Evolutionary conservation across 129 eudicot species (phyloP).

Genomic region (Helichrysum umbraculigerum): DNA sequence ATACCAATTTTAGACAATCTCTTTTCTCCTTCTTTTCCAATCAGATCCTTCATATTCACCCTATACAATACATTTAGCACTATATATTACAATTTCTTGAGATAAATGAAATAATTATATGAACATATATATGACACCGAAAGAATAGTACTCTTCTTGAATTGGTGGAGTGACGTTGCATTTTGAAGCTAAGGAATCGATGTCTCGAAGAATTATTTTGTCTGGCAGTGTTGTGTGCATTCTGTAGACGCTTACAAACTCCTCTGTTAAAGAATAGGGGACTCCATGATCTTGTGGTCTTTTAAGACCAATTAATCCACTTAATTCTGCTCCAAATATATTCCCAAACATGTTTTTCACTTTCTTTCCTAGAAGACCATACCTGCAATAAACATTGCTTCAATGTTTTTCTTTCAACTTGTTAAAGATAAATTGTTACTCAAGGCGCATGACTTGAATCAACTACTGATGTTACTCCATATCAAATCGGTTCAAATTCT

Average conservation of each 20-base stretch:
- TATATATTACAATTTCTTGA: neutral
- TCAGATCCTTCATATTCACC: constrained; percentile 51
- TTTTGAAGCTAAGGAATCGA: constrained; percentile 27
- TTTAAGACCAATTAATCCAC: constrained; percentile 57
- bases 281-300: constrained; percentile 58
- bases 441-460: neutral
- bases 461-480: neutral
- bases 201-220: constrained; percentile 39
- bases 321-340: constrained; percentile 42
- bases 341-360: constrained; percentile 47
- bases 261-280: constrained; percentile 62
- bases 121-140: neutral
- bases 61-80: constrained; percentile 19
- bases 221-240: constrained; percentile 57
- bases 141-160: constrained; percentile 42
- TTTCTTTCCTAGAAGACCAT: constrained; percentile 53
- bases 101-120: neutral
- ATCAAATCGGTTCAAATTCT: no score
- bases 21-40: constrained; percentile 58
- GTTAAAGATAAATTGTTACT: neutral
- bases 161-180: constrained; percentile 34
- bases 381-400: constrained; percentile 35
- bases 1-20: constrained; percentile 45
- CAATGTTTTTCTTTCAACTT: neutral
- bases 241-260: constrained; percentile 58